phyloP scores from a whole-genome alignment of 192 early-diverging fungal species.

The Glomus cerebriforme region DNA sequence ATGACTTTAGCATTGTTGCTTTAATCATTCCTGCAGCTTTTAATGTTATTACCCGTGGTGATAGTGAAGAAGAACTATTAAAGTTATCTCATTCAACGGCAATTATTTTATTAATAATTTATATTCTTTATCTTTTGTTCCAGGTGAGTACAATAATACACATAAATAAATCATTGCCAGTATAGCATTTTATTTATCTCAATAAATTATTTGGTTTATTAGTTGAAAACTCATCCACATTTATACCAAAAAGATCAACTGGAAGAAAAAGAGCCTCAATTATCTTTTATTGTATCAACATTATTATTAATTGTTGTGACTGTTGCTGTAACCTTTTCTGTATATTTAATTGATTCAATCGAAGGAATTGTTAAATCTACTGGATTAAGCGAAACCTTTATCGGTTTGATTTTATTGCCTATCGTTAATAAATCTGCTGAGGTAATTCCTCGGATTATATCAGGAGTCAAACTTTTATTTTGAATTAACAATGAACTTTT shows the following conservation, averaged over 20 bases:
- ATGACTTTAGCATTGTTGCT: slow-evolving; percentile 63
- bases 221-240: slow-evolving; percentile 67
- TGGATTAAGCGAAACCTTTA: slow-evolving; percentile 77
- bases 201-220: not conserved
- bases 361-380: slow-evolving; percentile 73
- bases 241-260: slow-evolving; percentile 45
- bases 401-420: slow-evolving; percentile 88
- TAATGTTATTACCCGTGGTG: slow-evolving; percentile 32
- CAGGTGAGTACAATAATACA: too few relatives aligned
- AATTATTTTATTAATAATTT: slow-evolving; percentile 70
- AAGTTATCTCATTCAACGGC: slow-evolving; percentile 67
- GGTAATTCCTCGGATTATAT: not conserved
- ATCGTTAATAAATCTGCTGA: slow-evolving; percentile 91
- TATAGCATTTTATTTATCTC: slow-evolving; percentile 37
- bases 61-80: slow-evolving; percentile 40
- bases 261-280: slow-evolving; percentile 61
- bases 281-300: slow-evolving; percentile 53
- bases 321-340: slow-evolving; percentile 72
- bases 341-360: slow-evolving; percentile 81
- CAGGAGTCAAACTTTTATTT: too few relatives aligned
- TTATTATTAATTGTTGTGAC: slow-evolving; percentile 60
- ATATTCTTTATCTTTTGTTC: slow-evolving; percentile 28
- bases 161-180: too few relatives aligned
- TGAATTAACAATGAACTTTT: not conserved
- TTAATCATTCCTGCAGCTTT: slow-evolving; percentile 74